Base-by-base conservation (phyloP, 1,284 basidiomycete species). In the Leccinum ponderosum region DNA sequence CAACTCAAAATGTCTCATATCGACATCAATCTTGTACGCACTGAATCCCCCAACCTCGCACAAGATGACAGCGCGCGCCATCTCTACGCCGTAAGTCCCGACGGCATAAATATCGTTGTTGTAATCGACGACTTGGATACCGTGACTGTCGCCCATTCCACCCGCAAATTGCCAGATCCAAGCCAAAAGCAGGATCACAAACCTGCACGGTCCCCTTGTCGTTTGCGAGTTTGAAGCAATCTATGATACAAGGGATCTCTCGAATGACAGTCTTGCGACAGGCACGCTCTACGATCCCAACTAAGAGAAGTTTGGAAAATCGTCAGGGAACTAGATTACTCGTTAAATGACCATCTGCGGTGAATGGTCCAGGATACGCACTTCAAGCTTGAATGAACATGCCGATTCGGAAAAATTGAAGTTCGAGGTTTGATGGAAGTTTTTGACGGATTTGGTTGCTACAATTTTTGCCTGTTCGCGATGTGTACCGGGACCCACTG, bases 11-110 rank as follows among this genome's bases (percentile, higher is more conserved):
- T 99, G 97, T 59, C 97, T 87, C 68, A 87, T 88, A 77, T 98
- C 91, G 59, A 99, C 97, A 63, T 93, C 93, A 72, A 99, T 99
- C 73, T 92, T 97, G 80, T 99, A 99, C 3, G 93, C 95, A n/a
- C 87, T 89, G 77, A 99, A 99, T 42, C 86, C 87, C 52, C 89
- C 84, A 79, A 99, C 93, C 77, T 99, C 97, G 61, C 84, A 82
- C 59, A 97, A 79, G 70, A 99, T 94, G n/a, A 94, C 89, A 29
- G 90, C 89, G 48, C 97, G 89, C 25, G 97, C 97, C 77, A 97
- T 97, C 78, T 99, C 97, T 31, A 99, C 97, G 59, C 97, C 97
- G 73, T 98, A 99, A 2, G 94, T 93, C 70, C 87, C 80, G 57
- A 97, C 90, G 15, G 96, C 92, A 70, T 95, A 94, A 61, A 99